Conservation (phyloP, 768 basidiomycete genomes). For the Tephrocybe sp. region DNA sequence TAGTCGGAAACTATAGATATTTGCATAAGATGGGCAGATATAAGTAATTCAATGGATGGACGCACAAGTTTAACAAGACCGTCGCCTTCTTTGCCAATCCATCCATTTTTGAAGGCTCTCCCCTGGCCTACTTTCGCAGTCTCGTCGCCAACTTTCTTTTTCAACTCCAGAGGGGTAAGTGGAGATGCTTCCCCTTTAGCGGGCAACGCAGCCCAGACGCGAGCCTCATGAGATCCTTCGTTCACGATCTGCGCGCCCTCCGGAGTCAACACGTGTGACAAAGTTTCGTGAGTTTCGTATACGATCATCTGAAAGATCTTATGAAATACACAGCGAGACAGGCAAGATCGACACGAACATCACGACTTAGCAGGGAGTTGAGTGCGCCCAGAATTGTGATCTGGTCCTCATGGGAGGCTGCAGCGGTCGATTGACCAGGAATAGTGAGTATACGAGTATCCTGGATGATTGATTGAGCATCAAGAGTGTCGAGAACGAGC, state of each 20-base stretch:
- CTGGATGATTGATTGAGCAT: constrained; percentile 50
- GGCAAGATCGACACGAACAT: constrained; percentile 48
- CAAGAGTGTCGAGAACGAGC: constrained; percentile 73
- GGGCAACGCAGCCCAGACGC: constrained; percentile 88
- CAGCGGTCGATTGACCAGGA: constrained; percentile 59
- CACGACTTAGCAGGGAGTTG: constrained; percentile 85
- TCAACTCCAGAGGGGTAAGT: constrained; percentile 65
- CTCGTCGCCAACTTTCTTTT: constrained; percentile 80
- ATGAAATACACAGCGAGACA: constrained; percentile 12
- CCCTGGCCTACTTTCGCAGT: constrained; percentile 92
- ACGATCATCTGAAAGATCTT: constrained; percentile 67
- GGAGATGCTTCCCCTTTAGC: constrained; percentile 68
- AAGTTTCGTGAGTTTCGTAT: constrained; percentile 76
- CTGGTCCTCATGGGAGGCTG: constrained; percentile 75
- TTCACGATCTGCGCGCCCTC: constrained; percentile 82
- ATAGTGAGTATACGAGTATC: constrained; percentile 72
- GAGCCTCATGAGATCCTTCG: constrained; percentile 91
- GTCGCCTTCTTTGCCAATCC: constrained; percentile 90
- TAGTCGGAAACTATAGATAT: constrained; percentile 53
- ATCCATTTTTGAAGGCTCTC: constrained; percentile 94
- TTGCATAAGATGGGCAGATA: constrained; percentile 6
- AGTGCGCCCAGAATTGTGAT: constrained; percentile 84
- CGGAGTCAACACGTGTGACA: constrained; percentile 70
- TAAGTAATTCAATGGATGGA: constrained; percentile 15
- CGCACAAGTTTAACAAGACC: constrained; percentile 85